Evolutionary conservation across 768 basidiomycete genomes (phyloP), one percentile per base, ranked within the genome.

Genomic region (Sutorius australiensis): DNA sequence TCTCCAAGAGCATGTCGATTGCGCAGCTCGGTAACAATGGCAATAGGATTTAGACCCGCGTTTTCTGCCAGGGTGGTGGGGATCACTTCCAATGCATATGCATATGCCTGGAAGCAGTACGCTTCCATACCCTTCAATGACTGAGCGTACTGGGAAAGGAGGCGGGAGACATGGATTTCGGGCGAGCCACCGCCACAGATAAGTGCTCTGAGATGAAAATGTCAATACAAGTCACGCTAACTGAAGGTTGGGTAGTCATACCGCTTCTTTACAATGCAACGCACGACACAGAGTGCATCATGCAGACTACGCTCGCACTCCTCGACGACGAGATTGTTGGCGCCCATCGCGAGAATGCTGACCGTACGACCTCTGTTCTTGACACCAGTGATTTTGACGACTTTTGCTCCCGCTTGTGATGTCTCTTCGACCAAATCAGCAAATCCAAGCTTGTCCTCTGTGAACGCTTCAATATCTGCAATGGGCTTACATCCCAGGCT

Each of bases 191-290:
- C 95, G 52, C 95, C 95, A 37, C 90, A 89, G 64, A 98, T 97
- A 50, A 99, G 77, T 19, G 95, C 95, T 34, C 94, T 87, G 58
- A 33, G 17, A 57, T 7, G 12, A 39, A 50, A 51, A 27, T 3
- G 24, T 63, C 2, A 59, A 33, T 36, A 19, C 17, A n/a, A 30
- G 31, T 7, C 3, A 41, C 6, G 28, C 7, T 32, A 31, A 44
- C 32, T 4, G 54, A 24, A 2, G 21, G 21, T 39, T 19, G 28
- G 3, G 31, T 40, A 38, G 1, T 67, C 83, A 48, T 64, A 95
- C 95, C 95, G 80, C 75, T 98, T 98, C 76, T 99, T 98, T 43
- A 99, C 95, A 48, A 99, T 80, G 75, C 97, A 99, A 46, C 97
- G 83, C 5, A 99, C 94, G 30, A 99, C 97, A 67, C 97, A 98